Evolutionary conservation across 208 protist species (phyloP).

Genomic region (Crithidia fasciculata): DNA sequence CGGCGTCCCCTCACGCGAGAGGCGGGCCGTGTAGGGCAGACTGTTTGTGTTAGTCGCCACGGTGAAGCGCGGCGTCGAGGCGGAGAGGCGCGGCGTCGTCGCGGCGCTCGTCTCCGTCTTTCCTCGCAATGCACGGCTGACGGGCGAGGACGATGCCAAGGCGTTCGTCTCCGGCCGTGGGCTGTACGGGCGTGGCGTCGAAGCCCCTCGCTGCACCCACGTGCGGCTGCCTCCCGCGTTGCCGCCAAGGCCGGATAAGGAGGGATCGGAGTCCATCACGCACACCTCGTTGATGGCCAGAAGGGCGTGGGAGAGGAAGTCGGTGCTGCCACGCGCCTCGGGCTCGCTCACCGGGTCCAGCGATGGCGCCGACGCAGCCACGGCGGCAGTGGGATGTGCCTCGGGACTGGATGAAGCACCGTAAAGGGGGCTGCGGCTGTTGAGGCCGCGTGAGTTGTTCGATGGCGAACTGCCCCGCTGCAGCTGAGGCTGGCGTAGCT

Average conservation of each 20-base stretch:
- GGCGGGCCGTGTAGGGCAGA: slow-evolving; percentile 11
- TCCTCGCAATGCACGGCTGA: slow-evolving; percentile 4
- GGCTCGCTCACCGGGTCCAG: background rate
- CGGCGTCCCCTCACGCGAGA: slow-evolving; percentile 16
- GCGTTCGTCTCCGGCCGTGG: background rate
- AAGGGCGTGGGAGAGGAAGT: slow-evolving; percentile 11
- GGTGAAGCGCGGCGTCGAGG: slow-evolving; percentile 20
- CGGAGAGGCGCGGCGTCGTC: slow-evolving; percentile 19
- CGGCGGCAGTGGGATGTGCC: too few species aligned
- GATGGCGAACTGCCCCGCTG: background rate
- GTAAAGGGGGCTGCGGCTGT: background rate
- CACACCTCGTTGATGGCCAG: slow-evolving; percentile 16
- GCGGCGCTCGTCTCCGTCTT: slow-evolving; percentile 1
- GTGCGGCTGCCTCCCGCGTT: background rate
- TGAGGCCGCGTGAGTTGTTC: background rate
- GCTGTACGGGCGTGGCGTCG: slow-evolving; percentile 14
- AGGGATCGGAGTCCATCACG: slow-evolving; percentile 13
- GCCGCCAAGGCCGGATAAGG: background rate
- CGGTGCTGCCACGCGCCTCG: background rate
- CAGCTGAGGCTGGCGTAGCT: background rate
- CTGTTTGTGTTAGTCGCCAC: slow-evolving; percentile 20
- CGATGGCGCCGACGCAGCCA: background rate
- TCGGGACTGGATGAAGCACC: background rate
- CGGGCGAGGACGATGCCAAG: slow-evolving; percentile 5
- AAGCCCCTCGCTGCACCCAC: slow-evolving; percentile 14